Conservation (phyloP, 2,329 filamentous ascomycete genomes). For the Pseudocercospora fuligena region DNA sequence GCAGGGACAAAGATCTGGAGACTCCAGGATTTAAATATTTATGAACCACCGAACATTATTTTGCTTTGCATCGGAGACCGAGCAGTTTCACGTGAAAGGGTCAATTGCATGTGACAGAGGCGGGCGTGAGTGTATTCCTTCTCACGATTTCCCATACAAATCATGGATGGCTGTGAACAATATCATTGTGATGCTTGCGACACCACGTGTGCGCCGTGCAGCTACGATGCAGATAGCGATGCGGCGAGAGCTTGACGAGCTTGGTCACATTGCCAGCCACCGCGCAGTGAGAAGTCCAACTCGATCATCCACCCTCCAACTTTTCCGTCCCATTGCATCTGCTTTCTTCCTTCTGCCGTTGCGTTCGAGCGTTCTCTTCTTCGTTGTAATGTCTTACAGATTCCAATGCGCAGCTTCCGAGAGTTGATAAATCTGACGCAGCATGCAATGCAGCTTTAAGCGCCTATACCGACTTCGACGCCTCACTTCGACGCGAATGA, state of each 20-base stretch:
- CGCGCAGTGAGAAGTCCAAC: not conserved
- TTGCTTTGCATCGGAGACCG: not conserved
- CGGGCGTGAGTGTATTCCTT: not conserved
- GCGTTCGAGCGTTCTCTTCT: constrained; percentile 20
- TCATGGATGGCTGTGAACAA: not conserved
- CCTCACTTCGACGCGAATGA: not conserved
- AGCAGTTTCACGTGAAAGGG: not conserved
- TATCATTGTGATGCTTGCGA: not conserved
- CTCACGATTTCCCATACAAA: not conserved
- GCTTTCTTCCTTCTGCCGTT: not conserved
- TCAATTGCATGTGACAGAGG: not conserved
- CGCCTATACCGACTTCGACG: not conserved
- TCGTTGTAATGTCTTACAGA: constrained; percentile 16
- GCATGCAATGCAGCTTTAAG: not conserved
- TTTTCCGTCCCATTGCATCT: not conserved
- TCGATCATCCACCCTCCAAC: constrained; percentile 1
- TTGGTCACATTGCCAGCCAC: constrained; percentile 8
- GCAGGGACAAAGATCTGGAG: not conserved
- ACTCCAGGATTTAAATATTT: not conserved
- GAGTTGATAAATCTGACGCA: no score
- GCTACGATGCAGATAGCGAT: not conserved
- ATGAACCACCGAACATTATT: no score
- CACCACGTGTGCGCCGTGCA: not conserved
- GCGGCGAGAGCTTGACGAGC: not conserved
- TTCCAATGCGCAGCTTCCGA: constrained; percentile 5